phyloP scores from a whole-genome alignment of 2,329 filamentous ascomycete genomes.

The Exserohilum turcica region DNA sequence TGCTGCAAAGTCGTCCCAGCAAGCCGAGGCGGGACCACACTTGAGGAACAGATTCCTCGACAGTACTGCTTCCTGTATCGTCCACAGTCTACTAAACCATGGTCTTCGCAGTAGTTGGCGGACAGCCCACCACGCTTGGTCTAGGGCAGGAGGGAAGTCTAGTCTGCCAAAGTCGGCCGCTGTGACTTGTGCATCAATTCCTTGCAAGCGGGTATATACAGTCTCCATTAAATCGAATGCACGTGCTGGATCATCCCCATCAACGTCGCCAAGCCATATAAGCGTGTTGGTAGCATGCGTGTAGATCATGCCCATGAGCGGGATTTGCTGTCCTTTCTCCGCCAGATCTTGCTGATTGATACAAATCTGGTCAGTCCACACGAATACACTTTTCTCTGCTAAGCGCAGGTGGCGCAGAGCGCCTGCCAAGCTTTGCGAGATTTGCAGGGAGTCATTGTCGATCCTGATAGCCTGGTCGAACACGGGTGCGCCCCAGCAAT shows the following conservation, averaged over 20 bases:
- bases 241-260: slow-evolving; percentile 15
- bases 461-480: slow-evolving; percentile 22
- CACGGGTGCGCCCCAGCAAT: slow-evolving; percentile 28
- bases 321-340: slow-evolving; percentile 35
- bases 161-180: slow-evolving; percentile 25
- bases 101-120: slow-evolving; percentile 20
- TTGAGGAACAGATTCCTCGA: slow-evolving; percentile 23
- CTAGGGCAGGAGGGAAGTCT: slow-evolving; percentile 13
- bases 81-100: slow-evolving; percentile 34
- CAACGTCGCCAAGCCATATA: slow-evolving; percentile 36
- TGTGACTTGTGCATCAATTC: slow-evolving; percentile 18
- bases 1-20: slow-evolving; percentile 30
- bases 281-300: slow-evolving; percentile 31
- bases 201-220: slow-evolving; percentile 18
- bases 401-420: slow-evolving; percentile 26
- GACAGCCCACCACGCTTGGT: slow-evolving; percentile 23
- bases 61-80: slow-evolving; percentile 31
- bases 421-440: slow-evolving; percentile 23
- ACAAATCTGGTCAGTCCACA: slow-evolving; percentile 33
- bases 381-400: slow-evolving; percentile 19
- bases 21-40: slow-evolving; percentile 21
- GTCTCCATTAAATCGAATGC: slow-evolving; percentile 26
- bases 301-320: slow-evolving; percentile 34
- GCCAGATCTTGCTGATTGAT: slow-evolving; percentile 21
- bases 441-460: slow-evolving; percentile 12